Conservation (phyloP, 78 protist species). For the Isochrysis galbana region DNA sequence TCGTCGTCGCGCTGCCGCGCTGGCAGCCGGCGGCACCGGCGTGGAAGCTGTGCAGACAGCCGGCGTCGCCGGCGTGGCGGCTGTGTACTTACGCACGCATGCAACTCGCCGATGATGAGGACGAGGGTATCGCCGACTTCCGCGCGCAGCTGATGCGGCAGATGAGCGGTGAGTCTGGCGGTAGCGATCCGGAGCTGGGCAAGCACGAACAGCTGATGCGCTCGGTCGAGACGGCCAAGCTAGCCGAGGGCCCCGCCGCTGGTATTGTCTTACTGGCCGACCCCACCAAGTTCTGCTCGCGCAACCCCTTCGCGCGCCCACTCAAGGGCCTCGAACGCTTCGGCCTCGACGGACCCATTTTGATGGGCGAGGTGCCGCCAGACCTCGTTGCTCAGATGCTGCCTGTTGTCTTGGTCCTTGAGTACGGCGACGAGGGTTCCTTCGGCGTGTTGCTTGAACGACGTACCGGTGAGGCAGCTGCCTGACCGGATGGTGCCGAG, state of each 20-base stretch:
- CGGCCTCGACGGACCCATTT: background rate
- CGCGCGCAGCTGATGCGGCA: constrained; percentile 8
- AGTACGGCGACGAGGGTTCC: background rate
- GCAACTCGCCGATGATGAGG: background rate
- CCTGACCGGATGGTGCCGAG: no score
- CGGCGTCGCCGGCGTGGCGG: no score
- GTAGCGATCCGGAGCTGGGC: background rate
- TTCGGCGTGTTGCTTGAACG: background rate
- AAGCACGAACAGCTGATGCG: background rate
- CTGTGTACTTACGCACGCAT: no score
- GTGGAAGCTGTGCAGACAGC: no score
- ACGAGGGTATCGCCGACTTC: background rate
- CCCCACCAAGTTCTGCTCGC: background rate
- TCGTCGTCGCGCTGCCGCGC: no score
- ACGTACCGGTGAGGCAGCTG: background rate
- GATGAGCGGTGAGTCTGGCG: background rate
- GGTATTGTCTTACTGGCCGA: background rate
- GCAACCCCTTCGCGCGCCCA: background rate
- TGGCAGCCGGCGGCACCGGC: no score
- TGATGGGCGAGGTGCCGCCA: background rate
- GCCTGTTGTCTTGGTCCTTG: background rate
- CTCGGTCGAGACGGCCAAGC: background rate
- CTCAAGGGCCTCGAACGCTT: background rate
- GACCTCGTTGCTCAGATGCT: constrained; percentile 1
- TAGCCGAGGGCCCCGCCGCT: background rate